phyloP scores from a whole-genome alignment of 2,329 filamentous ascomycete genomes.

The Dactylellina leptospora region DNA sequence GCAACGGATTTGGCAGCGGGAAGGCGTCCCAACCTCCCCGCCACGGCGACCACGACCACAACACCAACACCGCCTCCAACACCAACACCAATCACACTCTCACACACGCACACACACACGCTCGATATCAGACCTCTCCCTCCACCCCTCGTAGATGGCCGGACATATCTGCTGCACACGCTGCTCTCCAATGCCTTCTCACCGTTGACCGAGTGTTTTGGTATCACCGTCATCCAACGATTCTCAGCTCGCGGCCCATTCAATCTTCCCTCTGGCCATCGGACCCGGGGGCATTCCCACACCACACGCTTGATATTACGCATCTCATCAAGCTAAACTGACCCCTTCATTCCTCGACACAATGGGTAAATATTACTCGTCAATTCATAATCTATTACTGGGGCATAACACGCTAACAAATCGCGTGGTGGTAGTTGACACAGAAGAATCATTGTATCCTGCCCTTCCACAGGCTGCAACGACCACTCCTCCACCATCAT shows the following conservation, averaged over 20 bases:
- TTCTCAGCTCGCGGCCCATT: not conserved
- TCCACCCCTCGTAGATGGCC: slow-evolving; percentile 40
- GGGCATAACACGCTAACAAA: too few species aligned
- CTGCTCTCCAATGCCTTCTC: slow-evolving; percentile 23
- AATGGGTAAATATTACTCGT: slow-evolving; percentile 37
- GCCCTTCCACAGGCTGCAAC: slow-evolving; percentile 28
- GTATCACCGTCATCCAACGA: slow-evolving; percentile 14
- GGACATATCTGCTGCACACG: slow-evolving; percentile 32
- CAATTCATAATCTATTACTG: too few species aligned
- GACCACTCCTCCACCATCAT: slow-evolving; percentile 47
- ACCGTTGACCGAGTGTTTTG: slow-evolving; percentile 34
- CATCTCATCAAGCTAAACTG: too few species aligned
- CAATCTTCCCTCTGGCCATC: not conserved
- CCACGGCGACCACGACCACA: not conserved
- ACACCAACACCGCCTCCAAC: slow-evolving; percentile 41
- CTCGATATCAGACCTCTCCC: slow-evolving; percentile 4
- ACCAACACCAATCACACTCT: slow-evolving; percentile 22
- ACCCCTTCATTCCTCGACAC: slow-evolving; percentile 9
- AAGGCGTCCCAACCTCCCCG: slow-evolving; percentile 38
- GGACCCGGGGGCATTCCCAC: not conserved
- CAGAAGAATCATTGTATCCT: slow-evolving; percentile 37
- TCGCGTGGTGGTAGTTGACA: too few species aligned
- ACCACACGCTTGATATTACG: too few species aligned
- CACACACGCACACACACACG: slow-evolving; percentile 8
- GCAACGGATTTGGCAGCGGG: slow-evolving; percentile 35